Percentiles rank a stretch among this genome's conserved stretches.
These are phyloP conservation scores for Arachis monticola DNA, from an alignment of 331 rosid species.

Conservation along the genomic window DNA sequence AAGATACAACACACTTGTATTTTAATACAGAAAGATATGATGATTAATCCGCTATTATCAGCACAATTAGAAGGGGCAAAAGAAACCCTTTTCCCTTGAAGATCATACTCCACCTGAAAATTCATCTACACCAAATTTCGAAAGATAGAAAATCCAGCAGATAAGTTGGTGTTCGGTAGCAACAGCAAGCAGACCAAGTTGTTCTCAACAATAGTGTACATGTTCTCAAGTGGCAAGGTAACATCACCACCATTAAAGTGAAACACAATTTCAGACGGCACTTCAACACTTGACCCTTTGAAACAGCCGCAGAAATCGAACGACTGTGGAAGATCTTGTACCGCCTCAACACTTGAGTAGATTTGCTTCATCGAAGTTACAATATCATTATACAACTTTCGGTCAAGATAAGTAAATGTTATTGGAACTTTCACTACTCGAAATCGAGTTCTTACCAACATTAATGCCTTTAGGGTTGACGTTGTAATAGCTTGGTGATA, in stretches of 20 bases:
- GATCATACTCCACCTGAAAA: slow-evolving; percentile 15
- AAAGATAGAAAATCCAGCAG: background rate
- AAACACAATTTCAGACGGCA: background rate
- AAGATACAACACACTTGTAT: too few species aligned
- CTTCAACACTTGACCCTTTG: too few species aligned
- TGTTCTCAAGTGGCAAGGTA: background rate
- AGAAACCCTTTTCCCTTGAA: slow-evolving; percentile 1
- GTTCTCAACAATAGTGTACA: background rate
- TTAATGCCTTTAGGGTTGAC: slow-evolving; percentile 37
- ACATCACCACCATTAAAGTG: slow-evolving; percentile 34
- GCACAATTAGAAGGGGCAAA: slow-evolving; percentile 24
- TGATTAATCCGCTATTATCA: background rate
- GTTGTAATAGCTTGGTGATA: background rate
- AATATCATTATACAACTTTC: background rate
- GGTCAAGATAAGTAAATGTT: background rate
- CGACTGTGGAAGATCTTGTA: background rate
- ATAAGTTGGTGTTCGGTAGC: background rate
- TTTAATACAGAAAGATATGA: too few species aligned
- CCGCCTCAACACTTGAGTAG: background rate
- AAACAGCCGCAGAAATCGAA: background rate
- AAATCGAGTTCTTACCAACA: background rate
- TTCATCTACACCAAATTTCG: background rate
- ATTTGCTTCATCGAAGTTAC: background rate
- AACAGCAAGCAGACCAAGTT: background rate
- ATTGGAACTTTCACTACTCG: background rate